phyloP scores from a whole-genome alignment of 2,329 filamentous ascomycete species.

The Pseudogymnoascus sp. region DNA sequence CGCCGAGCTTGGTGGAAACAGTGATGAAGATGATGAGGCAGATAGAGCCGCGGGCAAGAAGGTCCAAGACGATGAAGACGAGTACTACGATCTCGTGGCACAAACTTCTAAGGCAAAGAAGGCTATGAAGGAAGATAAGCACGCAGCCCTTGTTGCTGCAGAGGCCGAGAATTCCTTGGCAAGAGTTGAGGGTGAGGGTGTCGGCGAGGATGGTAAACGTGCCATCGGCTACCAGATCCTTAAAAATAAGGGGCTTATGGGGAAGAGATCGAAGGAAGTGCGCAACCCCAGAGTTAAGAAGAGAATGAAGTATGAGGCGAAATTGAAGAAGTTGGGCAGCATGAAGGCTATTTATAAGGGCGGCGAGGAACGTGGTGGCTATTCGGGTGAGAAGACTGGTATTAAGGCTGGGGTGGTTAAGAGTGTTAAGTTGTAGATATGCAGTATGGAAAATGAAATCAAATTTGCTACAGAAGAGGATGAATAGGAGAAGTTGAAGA shows the following conservation, averaged over 20 bases:
- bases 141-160: constrained; percentile 50
- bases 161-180: constrained; percentile 54
- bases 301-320: constrained; percentile 90
- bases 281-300: constrained; percentile 97
- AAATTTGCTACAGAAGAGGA: background rate
- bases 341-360: constrained; percentile 82
- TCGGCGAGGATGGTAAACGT: constrained; percentile 79
- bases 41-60: constrained; percentile 41
- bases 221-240: constrained; percentile 89
- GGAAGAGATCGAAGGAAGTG: constrained; percentile 86
- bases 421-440: constrained; percentile 74
- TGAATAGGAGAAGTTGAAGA: no score
- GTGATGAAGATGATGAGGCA: constrained; percentile 26
- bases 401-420: constrained; percentile 91
- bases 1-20: constrained; percentile 59
- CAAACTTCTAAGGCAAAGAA: constrained; percentile 61
- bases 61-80: constrained; percentile 48
- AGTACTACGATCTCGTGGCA: constrained; percentile 87
- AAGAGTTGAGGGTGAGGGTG: constrained; percentile 54
- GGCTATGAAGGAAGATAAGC: constrained; percentile 57
- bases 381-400: constrained; percentile 86
- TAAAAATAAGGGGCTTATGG: constrained; percentile 94
- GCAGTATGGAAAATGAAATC: background rate
- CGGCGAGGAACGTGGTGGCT: constrained; percentile 74
- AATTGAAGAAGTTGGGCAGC: constrained; percentile 92